Base-by-base conservation (phyloP, 208 protist genomes). In the Trypanosoma rangeli region DNA sequence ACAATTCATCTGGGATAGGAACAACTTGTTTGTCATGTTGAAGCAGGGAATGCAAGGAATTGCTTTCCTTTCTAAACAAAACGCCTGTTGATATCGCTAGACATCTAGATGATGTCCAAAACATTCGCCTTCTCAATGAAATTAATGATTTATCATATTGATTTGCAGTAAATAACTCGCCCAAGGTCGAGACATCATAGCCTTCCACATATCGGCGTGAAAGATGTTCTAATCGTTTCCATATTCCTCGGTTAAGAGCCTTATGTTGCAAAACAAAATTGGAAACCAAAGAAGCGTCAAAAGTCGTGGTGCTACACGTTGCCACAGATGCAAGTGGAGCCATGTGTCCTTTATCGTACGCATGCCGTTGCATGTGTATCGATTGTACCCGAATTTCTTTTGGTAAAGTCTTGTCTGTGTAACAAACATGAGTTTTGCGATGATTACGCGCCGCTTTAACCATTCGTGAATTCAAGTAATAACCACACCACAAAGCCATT, bases 321-420 rank as follows among this genome's bases (percentile, higher is more conserved):
- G 81, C 81, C 9, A 89, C 83, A 3, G 83, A 82, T 7, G 83
- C 86, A 67, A 87, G 77, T 39, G 83, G 86, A 20, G 86, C 86
- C n/a, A 92, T 76, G 62, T 92, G 86, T 5, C 86, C 82, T 24
- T 82, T 79, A 46, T 92, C 83, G 74, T 76, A 80, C 26, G 68
- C 63, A 0, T 67, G 33, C 20, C 28, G 42, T 55, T 61, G 56
- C 61, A 85, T 22, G 61, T 85, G 71, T 0, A 28, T 29, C 15
- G 71, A 66, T 0, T 64, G 55, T 20, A 70, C 56, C 0, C 73
- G 81, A 35, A 37, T n/a, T 13, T 61, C 22, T 50, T 55, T 74
- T 22, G 66, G 66, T 9, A 90, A 55, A n/a, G 73, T 66, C 50
- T 59, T 77, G 55, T 90, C 85, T 0, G 73, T 69, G 59, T 80